Evolutionary conservation across 2,329 filamentous ascomycete genomes (phyloP), one percentile per base, ranked within the genome.

Genomic region (Fusarium sp.): DNA sequence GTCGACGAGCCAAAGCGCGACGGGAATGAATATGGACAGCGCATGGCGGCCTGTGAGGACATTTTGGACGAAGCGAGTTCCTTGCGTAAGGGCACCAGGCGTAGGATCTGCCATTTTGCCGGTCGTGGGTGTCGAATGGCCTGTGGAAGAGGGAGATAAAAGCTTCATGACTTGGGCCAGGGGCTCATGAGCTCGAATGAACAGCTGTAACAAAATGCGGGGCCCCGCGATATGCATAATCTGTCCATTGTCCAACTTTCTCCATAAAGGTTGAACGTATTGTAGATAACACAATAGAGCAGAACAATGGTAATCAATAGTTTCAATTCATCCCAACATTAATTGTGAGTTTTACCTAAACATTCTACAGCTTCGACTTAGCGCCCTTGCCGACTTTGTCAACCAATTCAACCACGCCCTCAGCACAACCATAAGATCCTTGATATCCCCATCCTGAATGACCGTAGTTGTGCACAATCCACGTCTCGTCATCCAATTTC

Each of bases 381-480:
- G 61, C 54, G 7, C 63, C 32, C 22, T 67, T 70, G 22, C 69
- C 54, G 23, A 94, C 84, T 76, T 90, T 86, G 43, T 86, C 84
- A 7, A 93, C 90, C 76, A 94, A 79, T 76, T 87, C 85, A 3
- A 91, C 84, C 1, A 89, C 90, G 33, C 84, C 82, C 73, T 90
- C 83, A 1, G 91, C 87, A 76, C 90, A 93, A 2, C 92, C 92
- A 77, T 91, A 95, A 23, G 82, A 87, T 3, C 84, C 85, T 74
- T 88, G 86, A 61, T 87, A 97, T 13, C 94, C 94, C 84, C 91
- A 93, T 3, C 92, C 92, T 2, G 88, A 89, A 76, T 94, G 91
- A 0, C 92, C 92, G 71, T 94, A 94, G 72, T 93, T 92, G 76
- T 95, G 92, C 54, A 96, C 90, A n/a, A 94, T 85, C 78, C 85